phyloP scores from a whole-genome alignment of 2,329 filamentous ascomycete species.

The Trichoderma endophyticum region DNA sequence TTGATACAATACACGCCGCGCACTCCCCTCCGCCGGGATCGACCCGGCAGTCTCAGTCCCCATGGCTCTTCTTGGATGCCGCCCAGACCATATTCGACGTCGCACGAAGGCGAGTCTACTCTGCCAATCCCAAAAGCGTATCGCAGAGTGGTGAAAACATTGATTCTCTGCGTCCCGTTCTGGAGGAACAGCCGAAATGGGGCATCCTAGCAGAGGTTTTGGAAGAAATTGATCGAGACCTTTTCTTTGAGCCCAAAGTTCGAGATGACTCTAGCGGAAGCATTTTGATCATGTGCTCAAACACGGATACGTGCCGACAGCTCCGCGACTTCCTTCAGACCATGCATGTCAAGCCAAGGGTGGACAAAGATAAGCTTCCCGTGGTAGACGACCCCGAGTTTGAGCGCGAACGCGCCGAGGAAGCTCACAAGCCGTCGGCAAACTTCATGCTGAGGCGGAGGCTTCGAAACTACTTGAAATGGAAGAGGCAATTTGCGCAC shows the following conservation, averaged over 20 bases:
- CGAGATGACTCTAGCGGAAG: slow-evolving; percentile 86
- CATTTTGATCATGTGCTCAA: slow-evolving; percentile 92
- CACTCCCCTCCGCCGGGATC: slow-evolving; percentile 86
- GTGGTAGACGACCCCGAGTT: slow-evolving; percentile 38
- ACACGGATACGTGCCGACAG: slow-evolving; percentile 80
- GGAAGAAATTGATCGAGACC: slow-evolving; percentile 87
- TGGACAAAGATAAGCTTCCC: slow-evolving; percentile 32
- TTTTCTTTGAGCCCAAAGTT: slow-evolving; percentile 75
- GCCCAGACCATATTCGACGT: slow-evolving; percentile 92
- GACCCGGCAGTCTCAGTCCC: slow-evolving; percentile 82
- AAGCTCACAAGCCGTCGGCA: slow-evolving; percentile 65
- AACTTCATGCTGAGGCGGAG: slow-evolving; percentile 87
- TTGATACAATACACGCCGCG: slow-evolving; percentile 90
- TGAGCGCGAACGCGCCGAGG: slow-evolving; percentile 46
- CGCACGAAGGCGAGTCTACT: slow-evolving; percentile 83
- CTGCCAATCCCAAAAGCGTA: slow-evolving; percentile 58
- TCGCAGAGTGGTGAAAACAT: slow-evolving; percentile 43
- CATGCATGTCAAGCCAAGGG: slow-evolving; percentile 70
- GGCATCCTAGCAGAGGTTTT: slow-evolving; percentile 80
- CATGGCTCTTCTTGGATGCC: slow-evolving; percentile 94
- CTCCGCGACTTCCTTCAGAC: slow-evolving; percentile 86
- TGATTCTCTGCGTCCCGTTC: slow-evolving; percentile 69
- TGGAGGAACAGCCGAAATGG: slow-evolving; percentile 97
- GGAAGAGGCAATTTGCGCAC: slow-evolving; percentile 86
- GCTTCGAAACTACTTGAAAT: slow-evolving; percentile 79